phyloP scores from a whole-genome alignment of 2,329 filamentous ascomycete species.

The Aspergillus versicolor region DNA sequence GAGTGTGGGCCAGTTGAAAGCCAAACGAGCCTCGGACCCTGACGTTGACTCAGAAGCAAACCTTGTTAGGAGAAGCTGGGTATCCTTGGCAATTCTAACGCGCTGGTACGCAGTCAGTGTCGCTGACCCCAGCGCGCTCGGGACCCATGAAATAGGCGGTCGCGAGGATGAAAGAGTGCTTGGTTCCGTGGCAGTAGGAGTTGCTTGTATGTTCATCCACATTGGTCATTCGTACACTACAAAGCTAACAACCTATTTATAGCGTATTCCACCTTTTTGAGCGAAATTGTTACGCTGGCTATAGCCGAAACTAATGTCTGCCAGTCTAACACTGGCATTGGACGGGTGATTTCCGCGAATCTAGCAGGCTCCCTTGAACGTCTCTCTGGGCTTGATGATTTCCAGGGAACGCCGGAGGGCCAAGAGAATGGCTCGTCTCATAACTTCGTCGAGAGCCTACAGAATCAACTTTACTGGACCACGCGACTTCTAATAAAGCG shows the following conservation, averaged over 20 bases:
- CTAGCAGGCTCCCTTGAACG: slow-evolving; percentile 39
- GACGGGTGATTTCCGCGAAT: slow-evolving; percentile 37
- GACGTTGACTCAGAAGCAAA: slow-evolving; percentile 43
- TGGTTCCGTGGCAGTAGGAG: slow-evolving; percentile 35
- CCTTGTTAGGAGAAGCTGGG: slow-evolving; percentile 41
- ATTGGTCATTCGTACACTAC: background rate
- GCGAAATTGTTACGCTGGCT: slow-evolving; percentile 37
- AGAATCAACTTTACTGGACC: slow-evolving; percentile 44
- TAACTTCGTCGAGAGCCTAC: slow-evolving; percentile 37
- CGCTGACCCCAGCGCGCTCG: slow-evolving; percentile 39
- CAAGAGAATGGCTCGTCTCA: slow-evolving; percentile 26
- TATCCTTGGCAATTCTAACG: slow-evolving; percentile 38
- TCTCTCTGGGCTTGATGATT: slow-evolving; percentile 36
- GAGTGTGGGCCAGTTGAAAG: slow-evolving; percentile 38
- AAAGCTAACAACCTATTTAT: slow-evolving; percentile 10
- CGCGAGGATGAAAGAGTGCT: slow-evolving; percentile 40
- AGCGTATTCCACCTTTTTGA: slow-evolving; percentile 40
- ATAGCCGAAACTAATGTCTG: slow-evolving; percentile 35
- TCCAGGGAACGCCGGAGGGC: slow-evolving; percentile 29
- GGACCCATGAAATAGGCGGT: slow-evolving; percentile 37
- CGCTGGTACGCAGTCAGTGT: slow-evolving; percentile 45
- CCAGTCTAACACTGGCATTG: slow-evolving; percentile 36
- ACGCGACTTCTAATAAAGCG: slow-evolving; percentile 43
- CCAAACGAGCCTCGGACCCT: slow-evolving; percentile 32
- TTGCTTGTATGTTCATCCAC: slow-evolving; percentile 35